Evolutionary conservation across 2,329 filamentous ascomycete genomes (phyloP), one percentile per base, ranked within the genome.

Genomic region (Talaromyces sp.): DNA sequence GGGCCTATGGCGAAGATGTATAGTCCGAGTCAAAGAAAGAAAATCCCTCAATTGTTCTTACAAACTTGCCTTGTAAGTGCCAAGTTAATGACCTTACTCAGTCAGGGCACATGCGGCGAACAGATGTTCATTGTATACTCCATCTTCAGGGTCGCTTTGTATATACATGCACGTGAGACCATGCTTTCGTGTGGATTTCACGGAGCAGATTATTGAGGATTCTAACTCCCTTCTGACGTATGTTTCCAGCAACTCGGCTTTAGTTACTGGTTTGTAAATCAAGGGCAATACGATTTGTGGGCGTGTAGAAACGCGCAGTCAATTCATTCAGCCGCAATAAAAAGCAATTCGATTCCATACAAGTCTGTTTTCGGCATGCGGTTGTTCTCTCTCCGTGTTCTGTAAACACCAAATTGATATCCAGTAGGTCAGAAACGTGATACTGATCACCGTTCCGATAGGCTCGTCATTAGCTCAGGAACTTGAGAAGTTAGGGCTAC

Each of bases 331-430:
- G 50, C 50, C 50, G 31, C 50, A 54, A 35, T 54, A 8, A 19
- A 19, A 54, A 54, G n/a, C 74, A 74, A 3, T 81, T 82, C 1
- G 82, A 83, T 68, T 84, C 75, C 5, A 62, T 24, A 48, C 45
- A 48, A 22, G 45, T 11, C 27, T 8, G 6, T 14, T 16, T 50
- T 8, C 47, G 47, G 47, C 47, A 50, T 50, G 47, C 22, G 16
- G 16, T 50, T 31, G 47, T 14, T 50, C 22, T 27, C 11, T 50
- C 47, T 50, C 31, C 33, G 10, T 39, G 33, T 33, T 22, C 14
- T 11, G 33, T 56, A n/a, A 10, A 16, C n/a, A 37, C 33, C n/a
- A 13, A 59, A 6, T 31, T n/a, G 37, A 19, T 16, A 33, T 19
- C 60, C 47, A 62, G 37, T 54, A 41, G 52, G 10, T 35, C 61